phyloP scores from a whole-genome alignment of 2,329 filamentous ascomycete genomes.

The Blastomyces parvus region DNA sequence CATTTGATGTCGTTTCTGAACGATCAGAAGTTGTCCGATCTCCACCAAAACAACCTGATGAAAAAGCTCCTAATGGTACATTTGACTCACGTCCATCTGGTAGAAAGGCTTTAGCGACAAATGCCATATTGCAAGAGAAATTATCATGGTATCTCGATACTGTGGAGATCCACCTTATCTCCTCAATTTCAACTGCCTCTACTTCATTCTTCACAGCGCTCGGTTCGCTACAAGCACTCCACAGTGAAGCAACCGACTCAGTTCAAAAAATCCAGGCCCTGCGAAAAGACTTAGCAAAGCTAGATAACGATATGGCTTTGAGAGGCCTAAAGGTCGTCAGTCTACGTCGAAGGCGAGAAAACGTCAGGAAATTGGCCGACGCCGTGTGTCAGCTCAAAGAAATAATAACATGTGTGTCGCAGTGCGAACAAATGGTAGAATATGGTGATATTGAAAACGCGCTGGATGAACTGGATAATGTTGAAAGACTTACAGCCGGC shows the following conservation, averaged over 20 bases:
- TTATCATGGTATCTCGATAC: constrained; percentile 99
- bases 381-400: constrained; percentile 73
- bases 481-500: constrained; percentile 74
- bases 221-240: constrained; percentile 79
- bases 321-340: constrained; percentile 79
- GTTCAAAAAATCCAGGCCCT: constrained; percentile 76
- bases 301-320: constrained; percentile 80
- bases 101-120: constrained; percentile 83
- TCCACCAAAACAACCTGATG: constrained; percentile 46
- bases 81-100: constrained; percentile 23
- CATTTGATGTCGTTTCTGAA: constrained; percentile 93
- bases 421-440: constrained; percentile 74
- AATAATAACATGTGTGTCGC: constrained; percentile 63
- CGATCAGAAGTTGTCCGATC: constrained; percentile 87
- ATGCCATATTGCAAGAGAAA: constrained; percentile 96
- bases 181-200: constrained; percentile 89
- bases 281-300: constrained; percentile 64
- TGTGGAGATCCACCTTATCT: constrained; percentile 92
- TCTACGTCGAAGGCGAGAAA: constrained; percentile 70
- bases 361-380: constrained; percentile 70
- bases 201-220: constrained; percentile 93
- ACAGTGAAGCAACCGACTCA: constrained; percentile 84
- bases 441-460: constrained; percentile 74
- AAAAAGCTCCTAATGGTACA: constrained; percentile 48
- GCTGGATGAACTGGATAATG: constrained; percentile 62